Conservation (phyloP, 331 rosid genomes). For the Rosa hybrid region DNA sequence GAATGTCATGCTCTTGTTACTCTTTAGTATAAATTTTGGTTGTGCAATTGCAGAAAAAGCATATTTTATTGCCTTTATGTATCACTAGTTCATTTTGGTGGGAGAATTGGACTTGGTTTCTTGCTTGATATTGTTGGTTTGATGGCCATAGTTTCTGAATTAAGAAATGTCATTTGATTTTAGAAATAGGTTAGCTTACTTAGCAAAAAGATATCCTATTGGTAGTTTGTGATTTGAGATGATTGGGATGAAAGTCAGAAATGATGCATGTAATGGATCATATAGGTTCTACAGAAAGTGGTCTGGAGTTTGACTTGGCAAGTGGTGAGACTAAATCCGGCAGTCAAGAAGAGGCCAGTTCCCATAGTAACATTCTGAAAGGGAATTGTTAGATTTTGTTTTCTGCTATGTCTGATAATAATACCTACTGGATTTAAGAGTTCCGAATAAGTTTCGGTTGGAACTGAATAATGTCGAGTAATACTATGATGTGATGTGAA, state of each 20-base stretch:
- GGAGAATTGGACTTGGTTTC: background rate
- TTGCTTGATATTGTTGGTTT: background rate
- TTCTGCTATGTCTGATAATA: too few relatives aligned
- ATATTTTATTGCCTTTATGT: too few relatives aligned
- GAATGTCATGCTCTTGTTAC: background rate
- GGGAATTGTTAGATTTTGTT: too few relatives aligned
- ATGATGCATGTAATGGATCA: conserved; percentile 16
- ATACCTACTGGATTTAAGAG: too few relatives aligned
- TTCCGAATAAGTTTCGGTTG: too few relatives aligned
- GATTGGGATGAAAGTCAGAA: background rate
- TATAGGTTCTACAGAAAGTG: conserved; percentile 13
- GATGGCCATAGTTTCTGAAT: background rate
- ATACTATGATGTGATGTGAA: too few relatives aligned
- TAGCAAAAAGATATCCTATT: too few relatives aligned
- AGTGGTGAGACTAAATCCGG: conserved; percentile 27
- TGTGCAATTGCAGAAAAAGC: too few relatives aligned
- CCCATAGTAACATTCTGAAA: background rate
- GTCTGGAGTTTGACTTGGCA: conserved; percentile 33
- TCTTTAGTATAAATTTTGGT: background rate
- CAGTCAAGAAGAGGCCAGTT: conserved; percentile 22
- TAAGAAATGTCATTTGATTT: background rate
- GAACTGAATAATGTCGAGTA: too few relatives aligned
- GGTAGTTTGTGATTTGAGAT: background rate
- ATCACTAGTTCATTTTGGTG: background rate
- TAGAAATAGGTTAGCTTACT: too few relatives aligned